phyloP scores from a whole-genome alignment of 1,284 basidiomycete species.

The Ceratobasidium sp. region DNA sequence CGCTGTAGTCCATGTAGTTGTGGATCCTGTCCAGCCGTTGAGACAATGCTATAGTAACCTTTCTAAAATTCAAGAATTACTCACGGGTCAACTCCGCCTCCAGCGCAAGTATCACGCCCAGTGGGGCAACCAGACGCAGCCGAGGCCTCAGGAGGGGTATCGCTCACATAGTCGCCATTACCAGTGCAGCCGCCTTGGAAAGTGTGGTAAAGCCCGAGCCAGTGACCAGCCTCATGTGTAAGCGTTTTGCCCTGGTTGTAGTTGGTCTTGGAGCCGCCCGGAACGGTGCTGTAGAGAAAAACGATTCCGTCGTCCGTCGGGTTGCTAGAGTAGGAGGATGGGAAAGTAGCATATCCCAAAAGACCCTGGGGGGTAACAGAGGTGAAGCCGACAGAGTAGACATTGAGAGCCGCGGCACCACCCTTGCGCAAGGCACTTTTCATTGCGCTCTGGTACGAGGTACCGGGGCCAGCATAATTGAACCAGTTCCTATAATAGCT shows the following conservation, averaged over 20 bases:
- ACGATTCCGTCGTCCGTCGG: slow-evolving; percentile 44
- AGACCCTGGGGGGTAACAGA: background rate
- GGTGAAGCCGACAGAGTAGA: slow-evolving; percentile 36
- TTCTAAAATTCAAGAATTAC: background rate
- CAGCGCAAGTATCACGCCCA: slow-evolving; percentile 41
- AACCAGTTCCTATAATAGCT: background rate
- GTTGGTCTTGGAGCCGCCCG: slow-evolving; percentile 43
- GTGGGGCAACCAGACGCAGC: slow-evolving; percentile 38
- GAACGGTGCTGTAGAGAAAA: slow-evolving; percentile 43
- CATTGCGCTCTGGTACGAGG: slow-evolving; percentile 57
- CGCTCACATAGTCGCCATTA: slow-evolving; percentile 45
- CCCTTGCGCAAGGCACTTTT: slow-evolving; percentile 47
- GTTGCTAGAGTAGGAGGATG: slow-evolving; percentile 25
- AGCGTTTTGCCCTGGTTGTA: slow-evolving; percentile 47
- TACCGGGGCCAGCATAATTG: slow-evolving; percentile 48
- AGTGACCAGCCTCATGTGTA: slow-evolving; percentile 45
- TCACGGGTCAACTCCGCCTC: slow-evolving; percentile 38
- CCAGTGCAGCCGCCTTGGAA: slow-evolving; percentile 47
- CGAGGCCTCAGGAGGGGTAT: slow-evolving; percentile 43
- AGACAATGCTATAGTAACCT: background rate
- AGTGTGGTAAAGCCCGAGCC: slow-evolving; percentile 46
- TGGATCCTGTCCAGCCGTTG: slow-evolving; percentile 10
- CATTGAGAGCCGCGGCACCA: slow-evolving; percentile 29
- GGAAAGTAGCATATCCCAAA: slow-evolving; percentile 24
- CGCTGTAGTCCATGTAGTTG: slow-evolving; percentile 36